A percentile compares a stretch with the other conserved stretches of the same genome.
Evolutionary conservation across 1,139 yeast species (phyloP).

Genomic region (Nakaseomyces sp.): DNA sequence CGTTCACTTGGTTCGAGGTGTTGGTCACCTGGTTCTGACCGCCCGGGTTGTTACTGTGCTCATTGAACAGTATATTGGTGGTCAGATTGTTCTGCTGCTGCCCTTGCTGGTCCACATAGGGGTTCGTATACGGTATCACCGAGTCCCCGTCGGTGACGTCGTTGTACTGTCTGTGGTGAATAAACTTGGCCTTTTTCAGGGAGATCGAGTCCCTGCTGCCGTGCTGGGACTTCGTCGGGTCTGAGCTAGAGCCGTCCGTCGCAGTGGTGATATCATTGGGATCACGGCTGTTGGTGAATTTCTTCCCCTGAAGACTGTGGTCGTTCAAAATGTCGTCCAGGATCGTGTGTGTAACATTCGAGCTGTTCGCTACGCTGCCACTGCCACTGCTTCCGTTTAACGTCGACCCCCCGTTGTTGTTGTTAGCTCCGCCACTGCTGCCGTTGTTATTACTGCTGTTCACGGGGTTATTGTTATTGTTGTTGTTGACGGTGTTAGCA

Average conservation of each 20-base stretch:
- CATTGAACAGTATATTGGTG: constrained; percentile 3
- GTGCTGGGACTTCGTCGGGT: constrained; percentile 1
- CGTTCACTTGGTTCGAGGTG: background rate
- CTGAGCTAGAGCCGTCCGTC: background rate
- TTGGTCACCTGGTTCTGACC: background rate
- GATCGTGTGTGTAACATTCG: constrained; percentile 4
- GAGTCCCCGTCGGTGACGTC: constrained; percentile 5
- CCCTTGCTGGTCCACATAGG: constrained; percentile 2
- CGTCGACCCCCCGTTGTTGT: constrained; percentile 9
- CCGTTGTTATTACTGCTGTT: constrained; percentile 9
- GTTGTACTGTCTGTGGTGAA: constrained; percentile 4
- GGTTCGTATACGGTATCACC: constrained; percentile 5
- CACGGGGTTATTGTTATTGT: constrained; percentile 4
- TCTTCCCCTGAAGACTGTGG: constrained; percentile 1
- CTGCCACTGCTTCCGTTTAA: too few relatives aligned
- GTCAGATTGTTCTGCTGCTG: constrained; percentile 3
- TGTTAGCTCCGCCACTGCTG: constrained; percentile 7
- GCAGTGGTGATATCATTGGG: background rate
- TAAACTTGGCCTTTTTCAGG: background rate
- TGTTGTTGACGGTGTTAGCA: constrained; percentile 10
- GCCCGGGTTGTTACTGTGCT: background rate
- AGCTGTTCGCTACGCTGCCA: constrained; percentile 1
- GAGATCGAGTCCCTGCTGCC: constrained; percentile 4
- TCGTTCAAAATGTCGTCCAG: constrained; percentile 4
- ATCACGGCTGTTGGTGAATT: background rate